These are phyloP conservation scores for Apophysomyces trapeziformis DNA, from an alignment of 371 early-diverging fungal genomes.

Conservation along the genomic window DNA sequence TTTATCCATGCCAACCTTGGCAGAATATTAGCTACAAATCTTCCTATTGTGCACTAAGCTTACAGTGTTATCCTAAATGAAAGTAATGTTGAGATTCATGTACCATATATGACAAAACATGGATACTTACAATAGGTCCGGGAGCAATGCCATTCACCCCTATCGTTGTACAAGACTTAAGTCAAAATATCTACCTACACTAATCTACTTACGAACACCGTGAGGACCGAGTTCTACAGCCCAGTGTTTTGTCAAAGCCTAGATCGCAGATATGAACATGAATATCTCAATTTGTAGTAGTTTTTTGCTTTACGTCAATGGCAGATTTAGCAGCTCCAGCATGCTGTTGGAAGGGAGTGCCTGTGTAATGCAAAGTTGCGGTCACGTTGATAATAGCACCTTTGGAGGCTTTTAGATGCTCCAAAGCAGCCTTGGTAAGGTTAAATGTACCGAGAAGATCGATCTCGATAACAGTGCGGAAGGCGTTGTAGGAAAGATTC, in stretches of 20 bases:
- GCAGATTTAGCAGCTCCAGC: constrained; percentile 57
- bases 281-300: too few relatives aligned
- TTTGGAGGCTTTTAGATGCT: constrained; percentile 70
- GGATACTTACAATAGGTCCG: constrained; percentile 47
- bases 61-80: neutral
- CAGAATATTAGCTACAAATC: constrained; percentile 7
- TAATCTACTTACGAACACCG: constrained; percentile 44
- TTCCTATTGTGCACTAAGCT: neutral
- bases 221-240: constrained; percentile 56
- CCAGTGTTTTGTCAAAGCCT: constrained; percentile 60
- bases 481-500: constrained; percentile 74
- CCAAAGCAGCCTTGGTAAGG: constrained; percentile 74
- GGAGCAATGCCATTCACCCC: constrained; percentile 49
- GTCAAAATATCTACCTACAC: too few relatives aligned
- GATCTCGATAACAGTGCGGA: constrained; percentile 67
- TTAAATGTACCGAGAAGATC: constrained; percentile 68
- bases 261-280: too few relatives aligned
- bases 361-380: constrained; percentile 70
- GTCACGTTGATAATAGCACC: constrained; percentile 72
- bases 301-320: constrained; percentile 32
- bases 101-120: too few relatives aligned
- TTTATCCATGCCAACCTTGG: constrained; percentile 42
- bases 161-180: neutral
- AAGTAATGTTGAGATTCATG: neutral
- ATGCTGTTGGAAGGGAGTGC: constrained; percentile 58